These are phyloP conservation scores for Scedosporium minutisporum DNA, from an alignment of 2,329 filamentous ascomycete species.

Conservation along the genomic window DNA sequence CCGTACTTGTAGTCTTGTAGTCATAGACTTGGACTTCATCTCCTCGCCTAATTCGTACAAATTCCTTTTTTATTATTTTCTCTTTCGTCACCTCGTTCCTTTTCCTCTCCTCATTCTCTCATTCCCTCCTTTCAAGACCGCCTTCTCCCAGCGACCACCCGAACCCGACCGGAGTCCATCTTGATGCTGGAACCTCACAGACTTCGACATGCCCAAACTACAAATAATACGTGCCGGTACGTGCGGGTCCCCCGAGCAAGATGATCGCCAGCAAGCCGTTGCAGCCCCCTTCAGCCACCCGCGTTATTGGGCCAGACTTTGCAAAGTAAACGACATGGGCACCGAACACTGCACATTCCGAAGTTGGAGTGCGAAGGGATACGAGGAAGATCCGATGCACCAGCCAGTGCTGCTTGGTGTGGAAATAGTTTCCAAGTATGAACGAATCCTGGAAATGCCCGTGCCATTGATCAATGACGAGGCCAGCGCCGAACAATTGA, in stretches of 20 bases:
- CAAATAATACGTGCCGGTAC: slow-evolving; percentile 52
- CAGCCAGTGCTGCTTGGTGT: too few species aligned
- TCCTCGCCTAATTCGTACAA: neutral
- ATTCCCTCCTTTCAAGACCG: neutral
- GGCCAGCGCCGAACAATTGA: too few species aligned
- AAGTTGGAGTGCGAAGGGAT: too few species aligned
- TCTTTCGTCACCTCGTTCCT: neutral
- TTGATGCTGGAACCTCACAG: slow-evolving; percentile 3
- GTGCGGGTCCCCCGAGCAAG: slow-evolving; percentile 24
- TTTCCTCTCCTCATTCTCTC: neutral
- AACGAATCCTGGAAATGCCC: too few species aligned
- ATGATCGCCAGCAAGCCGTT: too few species aligned
- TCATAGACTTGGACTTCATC: neutral
- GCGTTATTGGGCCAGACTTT: too few species aligned
- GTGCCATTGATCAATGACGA: too few species aligned
- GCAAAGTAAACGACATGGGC: too few species aligned
- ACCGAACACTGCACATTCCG: too few species aligned
- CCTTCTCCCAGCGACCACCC: neutral
- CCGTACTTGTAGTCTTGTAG: neutral
- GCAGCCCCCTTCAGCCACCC: too few species aligned
- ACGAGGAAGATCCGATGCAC: too few species aligned
- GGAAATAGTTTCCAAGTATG: too few species aligned
- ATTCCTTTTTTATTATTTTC: neutral
- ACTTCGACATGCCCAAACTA: slow-evolving; percentile 46
- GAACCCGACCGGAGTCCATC: neutral